phyloP scores from a whole-genome alignment of 73 alveolate species.

The Diophrys sp. region DNA sequence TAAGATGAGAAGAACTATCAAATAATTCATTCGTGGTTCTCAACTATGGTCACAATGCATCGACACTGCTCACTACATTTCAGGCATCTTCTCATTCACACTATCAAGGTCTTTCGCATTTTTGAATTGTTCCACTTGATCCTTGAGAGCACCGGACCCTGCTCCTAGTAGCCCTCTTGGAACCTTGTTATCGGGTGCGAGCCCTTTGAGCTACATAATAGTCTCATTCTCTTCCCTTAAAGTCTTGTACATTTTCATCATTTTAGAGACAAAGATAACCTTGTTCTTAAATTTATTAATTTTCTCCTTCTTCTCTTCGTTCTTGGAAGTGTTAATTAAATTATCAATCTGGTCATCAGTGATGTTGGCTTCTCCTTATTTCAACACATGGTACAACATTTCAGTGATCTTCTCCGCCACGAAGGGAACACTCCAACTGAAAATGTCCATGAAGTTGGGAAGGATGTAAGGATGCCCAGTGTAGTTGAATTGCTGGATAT shows the following conservation, averaged over 20 bases:
- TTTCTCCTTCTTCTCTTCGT: slow-evolving; percentile 6
- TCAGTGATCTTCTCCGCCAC: slow-evolving; percentile 87
- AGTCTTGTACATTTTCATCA: slow-evolving; percentile 43
- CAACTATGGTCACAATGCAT: no score
- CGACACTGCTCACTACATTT: no score
- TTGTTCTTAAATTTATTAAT: slow-evolving; percentile 22
- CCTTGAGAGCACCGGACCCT: slow-evolving; percentile 34
- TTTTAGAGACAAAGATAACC: slow-evolving; percentile 40
- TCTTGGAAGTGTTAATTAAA: not conserved
- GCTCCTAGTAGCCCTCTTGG: slow-evolving; percentile 1
- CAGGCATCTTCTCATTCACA: slow-evolving; percentile 44
- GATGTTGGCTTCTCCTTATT: slow-evolving; percentile 42
- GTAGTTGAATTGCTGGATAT: slow-evolving; percentile 79
- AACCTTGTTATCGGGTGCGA: slow-evolving; percentile 8
- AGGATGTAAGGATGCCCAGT: slow-evolving; percentile 84
- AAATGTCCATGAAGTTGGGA: slow-evolving; percentile 84
- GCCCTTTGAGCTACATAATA: slow-evolving; percentile 4
- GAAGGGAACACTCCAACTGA: slow-evolving; percentile 89
- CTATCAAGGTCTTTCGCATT: slow-evolving; percentile 42
- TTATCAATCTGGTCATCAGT: slow-evolving; percentile 39
- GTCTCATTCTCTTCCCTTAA: not conserved
- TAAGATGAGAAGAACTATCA: slow-evolving; percentile 5
- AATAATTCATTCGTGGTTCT: no score
- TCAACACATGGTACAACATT: slow-evolving; percentile 58
- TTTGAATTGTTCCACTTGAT: slow-evolving; percentile 35